phyloP scores from a whole-genome alignment of 1,139 yeast genomes.

The Nadsonia commutata region DNA sequence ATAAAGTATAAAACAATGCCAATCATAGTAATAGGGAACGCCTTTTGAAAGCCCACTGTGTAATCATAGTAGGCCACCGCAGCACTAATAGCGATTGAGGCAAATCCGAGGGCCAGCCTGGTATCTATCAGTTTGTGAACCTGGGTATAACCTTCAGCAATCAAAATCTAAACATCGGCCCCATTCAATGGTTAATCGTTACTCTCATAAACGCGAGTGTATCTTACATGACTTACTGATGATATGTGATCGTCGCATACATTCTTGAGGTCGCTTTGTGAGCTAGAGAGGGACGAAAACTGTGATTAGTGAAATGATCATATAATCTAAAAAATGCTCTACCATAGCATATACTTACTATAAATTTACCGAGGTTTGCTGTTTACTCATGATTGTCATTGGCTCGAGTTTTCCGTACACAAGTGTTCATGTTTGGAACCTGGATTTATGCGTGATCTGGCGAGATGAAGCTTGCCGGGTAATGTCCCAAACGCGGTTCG shows the following conservation, averaged over 20 bases:
- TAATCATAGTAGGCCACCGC: constrained; percentile 54
- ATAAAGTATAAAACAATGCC: constrained; percentile 37
- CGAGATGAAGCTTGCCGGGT: too few relatives aligned
- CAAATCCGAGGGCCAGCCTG: constrained; percentile 54
- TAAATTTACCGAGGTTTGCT: constrained; percentile 14
- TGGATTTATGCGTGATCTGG: too few relatives aligned
- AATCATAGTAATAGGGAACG: constrained; percentile 27
- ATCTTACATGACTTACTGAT: constrained; percentile 11
- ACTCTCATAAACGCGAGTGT: too few relatives aligned
- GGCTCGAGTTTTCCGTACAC: too few relatives aligned
- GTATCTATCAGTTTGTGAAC: constrained; percentile 42
- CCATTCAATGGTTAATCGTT: neutral
- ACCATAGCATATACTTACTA: constrained; percentile 12
- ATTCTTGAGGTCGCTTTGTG: constrained; percentile 19
- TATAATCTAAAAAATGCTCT: too few relatives aligned
- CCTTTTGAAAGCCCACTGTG: constrained; percentile 33
- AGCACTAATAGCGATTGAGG: constrained; percentile 54
- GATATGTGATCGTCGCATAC: constrained; percentile 23
- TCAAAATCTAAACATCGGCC: constrained; percentile 27
- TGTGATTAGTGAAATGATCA: neutral
- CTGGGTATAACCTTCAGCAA: constrained; percentile 48
- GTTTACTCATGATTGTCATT: constrained; percentile 10
- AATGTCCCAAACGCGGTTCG: too few relatives aligned
- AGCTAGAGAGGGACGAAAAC: constrained; percentile 11
- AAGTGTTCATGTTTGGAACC: too few relatives aligned